Percentiles rank a stretch among this genome's conserved stretches.
These are phyloP conservation scores for Yamadazyma philogaea DNA, from an alignment of 805 yeast genomes.

Conservation along the genomic window DNA sequence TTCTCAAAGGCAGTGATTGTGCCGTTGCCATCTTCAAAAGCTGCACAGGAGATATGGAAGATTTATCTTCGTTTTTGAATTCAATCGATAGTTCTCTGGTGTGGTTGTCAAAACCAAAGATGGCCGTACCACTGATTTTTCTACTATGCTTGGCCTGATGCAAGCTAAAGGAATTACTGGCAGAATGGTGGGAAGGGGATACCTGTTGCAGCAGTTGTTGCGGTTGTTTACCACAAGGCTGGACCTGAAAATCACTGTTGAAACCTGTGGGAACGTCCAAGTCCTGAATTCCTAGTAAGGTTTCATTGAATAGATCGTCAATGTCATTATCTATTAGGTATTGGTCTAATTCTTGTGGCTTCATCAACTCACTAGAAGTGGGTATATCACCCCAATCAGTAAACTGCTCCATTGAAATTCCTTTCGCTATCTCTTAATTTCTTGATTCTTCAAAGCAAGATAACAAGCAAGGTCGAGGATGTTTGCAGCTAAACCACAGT, in stretches of 20 bases:
- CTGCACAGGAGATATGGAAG: constrained; percentile 34
- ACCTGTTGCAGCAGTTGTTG: neutral
- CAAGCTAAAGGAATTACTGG: constrained; percentile 14
- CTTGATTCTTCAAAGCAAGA: neutral
- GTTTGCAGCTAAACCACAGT: constrained; percentile 1
- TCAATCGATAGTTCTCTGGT: constrained; percentile 62
- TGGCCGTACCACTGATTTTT: constrained; percentile 74
- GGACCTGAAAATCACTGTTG: constrained; percentile 18
- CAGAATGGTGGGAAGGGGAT: constrained; percentile 8
- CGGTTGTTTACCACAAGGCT: constrained; percentile 11
- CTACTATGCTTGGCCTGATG: constrained; percentile 47
- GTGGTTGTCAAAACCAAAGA: constrained; percentile 70
- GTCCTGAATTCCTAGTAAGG: constrained; percentile 55
- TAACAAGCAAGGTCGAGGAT: neutral
- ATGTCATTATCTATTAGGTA: constrained; percentile 43
- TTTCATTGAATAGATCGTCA: constrained; percentile 55
- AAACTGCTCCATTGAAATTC: constrained; percentile 21
- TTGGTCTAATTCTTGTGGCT: constrained; percentile 53
- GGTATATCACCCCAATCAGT: constrained; percentile 31
- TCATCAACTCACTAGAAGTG: constrained; percentile 42
- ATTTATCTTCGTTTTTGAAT: constrained; percentile 23
- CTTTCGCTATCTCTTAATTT: too few species aligned
- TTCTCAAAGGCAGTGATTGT: constrained; percentile 7
- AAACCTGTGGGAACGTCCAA: constrained; percentile 58
- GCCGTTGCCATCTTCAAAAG: constrained; percentile 14